Evolutionary conservation across 768 basidiomycete genomes (phyloP), one percentile per base, ranked within the genome.

Genomic region (Trametes villosa): DNA sequence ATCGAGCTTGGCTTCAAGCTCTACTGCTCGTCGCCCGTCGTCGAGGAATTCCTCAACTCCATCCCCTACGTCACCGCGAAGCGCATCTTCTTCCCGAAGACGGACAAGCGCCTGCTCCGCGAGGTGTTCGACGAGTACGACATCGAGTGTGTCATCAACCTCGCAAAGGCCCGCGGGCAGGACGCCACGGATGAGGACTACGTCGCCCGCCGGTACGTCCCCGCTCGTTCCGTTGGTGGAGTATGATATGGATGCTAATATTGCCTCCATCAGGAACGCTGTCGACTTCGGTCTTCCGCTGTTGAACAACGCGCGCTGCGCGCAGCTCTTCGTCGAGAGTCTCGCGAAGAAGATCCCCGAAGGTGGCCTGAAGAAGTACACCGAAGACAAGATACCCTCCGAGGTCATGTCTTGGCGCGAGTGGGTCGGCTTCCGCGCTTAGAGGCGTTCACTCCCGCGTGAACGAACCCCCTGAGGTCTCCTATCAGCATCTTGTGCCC

Each of bases 231-330:
- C 38, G n/a, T 24, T 38, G 9, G 15, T 30, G 2, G 9, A 38
- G 15, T 61, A 20, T 13, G 27, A 53, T 20, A n/a, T 34, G 4
- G 13, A 31, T 47, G 24, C 60, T 55, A 34, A 61, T 5, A 27
- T 29, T 12, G 52, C n/a, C n/a, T 44, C 24, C 50, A 55, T 11
- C 66, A 91, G 95, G 65, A 96, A 96, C 72, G 94, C 94, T 53
- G 94, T 96, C 54, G 96, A 98, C 78, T 98, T 98, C 65, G 97
- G 97, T 60, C 75, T 98, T 57, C 90, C 94, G 12, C 75, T 98
- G 56, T 78, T 98, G 65, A 97, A 96, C 79, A 92, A 98, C 71
- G 85, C 94, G 51, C 87, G 86, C 58, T 90, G 87, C 59, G 97
- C 96, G 2, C 83, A 88, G 65, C 83, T 99, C 49, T 97, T 94